Base-by-base conservation (phyloP, 805 yeast species). In the Pichia rugopelliculosa region DNA sequence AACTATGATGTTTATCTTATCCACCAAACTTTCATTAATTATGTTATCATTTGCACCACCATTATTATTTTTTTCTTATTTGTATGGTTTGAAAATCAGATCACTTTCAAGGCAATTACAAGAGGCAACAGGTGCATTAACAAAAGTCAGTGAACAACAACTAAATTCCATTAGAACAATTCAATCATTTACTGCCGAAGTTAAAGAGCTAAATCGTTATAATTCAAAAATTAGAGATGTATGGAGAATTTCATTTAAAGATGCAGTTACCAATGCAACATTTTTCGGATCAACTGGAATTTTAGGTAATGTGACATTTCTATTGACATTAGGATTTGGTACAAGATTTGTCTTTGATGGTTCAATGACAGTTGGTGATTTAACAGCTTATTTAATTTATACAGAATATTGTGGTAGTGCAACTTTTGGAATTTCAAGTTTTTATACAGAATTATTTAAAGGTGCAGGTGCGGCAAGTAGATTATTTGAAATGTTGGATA, bases 381-480 rank as follows among this genome's bases (percentile, higher is more conserved):
- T 90, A 45, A 84, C 96, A 10, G 87, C 95, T 39, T 91, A 89
- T 66, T 84, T 90, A 83, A 85, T 91, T 85, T 90, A 90, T 66
- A 95, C 97, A 0, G 91, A 88, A 11, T 91, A 88, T 63, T 87
- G 97, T 2, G 98, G 97, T 1, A 74, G 87, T 39, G 89, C 97
- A 0, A 85, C 91, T 56, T 85, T 86, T 67, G 97, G 98, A 0
- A 66, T 91, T 34, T 91, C 96, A 0, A 85, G 84, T 56, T 91
- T 91, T 64, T 91, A 90, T 61, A 83, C 95, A 2, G 98, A 91
- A 63, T 69, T 91, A 49, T 91, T 91, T 95, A 91, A 91, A 68
- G 98, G 97, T 47, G 86, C 93, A 3, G 98, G 98, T 48, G 97
- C 98, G 0, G 95, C 96, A 0, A 84, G 91, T 42, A 73, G 98